Evolutionary conservation across 2,329 filamentous ascomycete species (phyloP).

Genomic region (Talaromyces sp.): DNA sequence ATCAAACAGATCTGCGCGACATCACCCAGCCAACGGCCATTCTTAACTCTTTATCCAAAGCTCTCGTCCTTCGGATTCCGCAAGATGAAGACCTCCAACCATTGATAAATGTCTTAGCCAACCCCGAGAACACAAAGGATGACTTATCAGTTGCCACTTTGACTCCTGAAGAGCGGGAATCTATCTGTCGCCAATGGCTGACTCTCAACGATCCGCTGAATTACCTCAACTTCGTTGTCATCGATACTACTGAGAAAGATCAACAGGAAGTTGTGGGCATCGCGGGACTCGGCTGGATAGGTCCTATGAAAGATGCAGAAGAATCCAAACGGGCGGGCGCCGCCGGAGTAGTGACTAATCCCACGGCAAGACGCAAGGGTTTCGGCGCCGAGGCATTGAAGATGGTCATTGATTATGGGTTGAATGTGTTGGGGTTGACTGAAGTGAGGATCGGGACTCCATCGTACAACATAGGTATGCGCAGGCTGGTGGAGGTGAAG

Average conservation of each 20-base stretch:
- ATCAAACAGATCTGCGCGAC: background rate
- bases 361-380: constrained; percentile 2
- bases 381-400: background rate
- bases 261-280: background rate
- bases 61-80: background rate
- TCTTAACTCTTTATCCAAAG: background rate
- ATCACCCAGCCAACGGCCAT: background rate
- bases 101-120: background rate
- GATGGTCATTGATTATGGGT: constrained; percentile 12
- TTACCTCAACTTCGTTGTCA: background rate
- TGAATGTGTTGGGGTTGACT: background rate
- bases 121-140: background rate
- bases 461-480: constrained; percentile 3
- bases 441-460: background rate
- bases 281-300: constrained; percentile 6
- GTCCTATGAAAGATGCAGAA: background rate
- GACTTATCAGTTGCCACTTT: background rate
- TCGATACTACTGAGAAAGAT: background rate
- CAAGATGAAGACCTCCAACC: background rate
- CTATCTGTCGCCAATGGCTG: background rate
- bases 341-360: background rate
- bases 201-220: background rate
- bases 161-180: background rate
- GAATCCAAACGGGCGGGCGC: background rate
- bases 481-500: constrained; percentile 7